Evolutionary conservation across 305 asterid genomes (phyloP), one percentile per base, ranked within the genome.

Genomic region (Stenogyne calaminthoides): DNA sequence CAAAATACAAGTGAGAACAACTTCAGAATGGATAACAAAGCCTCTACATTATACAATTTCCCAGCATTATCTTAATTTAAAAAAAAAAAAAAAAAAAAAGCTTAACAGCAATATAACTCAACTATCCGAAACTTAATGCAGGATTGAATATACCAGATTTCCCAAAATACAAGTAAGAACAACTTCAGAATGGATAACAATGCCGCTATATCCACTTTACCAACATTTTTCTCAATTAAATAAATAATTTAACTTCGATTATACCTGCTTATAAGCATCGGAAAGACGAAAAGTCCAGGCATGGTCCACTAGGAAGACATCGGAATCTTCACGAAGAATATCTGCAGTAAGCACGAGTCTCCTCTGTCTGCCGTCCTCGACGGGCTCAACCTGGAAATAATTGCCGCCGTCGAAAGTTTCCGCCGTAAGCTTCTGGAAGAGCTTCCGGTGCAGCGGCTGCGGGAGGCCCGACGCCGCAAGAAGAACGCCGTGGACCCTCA

Each of bases 221-320:
- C 9, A 34, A 39, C 42, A 76, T 61, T 69, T 61, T 63, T 2
- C 55, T 22, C 8, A 52, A 70, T 51, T 15, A 46, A 44, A 14
- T 60, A 18, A n/a, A 61, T 6, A 32, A 19, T 49, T 67, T 52
- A 16, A 40, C 59, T 27, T 58, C 11, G 62, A 32, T 58, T 27
- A 44, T 66, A 90, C 97, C 95, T 91, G 97, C 80, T 91, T 89
- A 78, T 83, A 90, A 80, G 98, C 97, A 82, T 92, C 96, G 76
- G 91, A 73, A 39, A 92, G 88, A 47, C 99, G 97, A 83, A 92
- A 95, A 44, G 96, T 88, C 97, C 98, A 95, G 57, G 99, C 99
- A 81, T 92, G 97, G 85, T 95, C 98, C n/a, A 95, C 91, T 16
- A 95, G 87, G 59, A 90, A 92, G 15, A 95, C 88, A 80, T 92